Percentiles rank a stretch among this genome's conserved stretches.
phyloP scores from a whole-genome alignment of 345 rosid species.

The Euphorbia pulcherrima region DNA sequence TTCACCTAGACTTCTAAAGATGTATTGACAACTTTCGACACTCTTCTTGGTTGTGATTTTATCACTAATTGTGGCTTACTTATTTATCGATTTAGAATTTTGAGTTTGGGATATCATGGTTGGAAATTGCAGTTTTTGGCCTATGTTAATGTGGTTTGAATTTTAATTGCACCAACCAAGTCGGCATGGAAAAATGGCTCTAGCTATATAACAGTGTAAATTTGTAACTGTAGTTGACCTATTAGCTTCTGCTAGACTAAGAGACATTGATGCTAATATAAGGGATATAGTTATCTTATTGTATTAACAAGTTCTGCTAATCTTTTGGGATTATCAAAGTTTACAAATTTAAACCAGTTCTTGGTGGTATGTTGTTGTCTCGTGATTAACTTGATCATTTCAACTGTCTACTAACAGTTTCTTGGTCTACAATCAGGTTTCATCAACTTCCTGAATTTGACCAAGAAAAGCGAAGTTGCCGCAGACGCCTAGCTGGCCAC shows the following conservation, averaged over 20 bases:
- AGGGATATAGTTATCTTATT: too few relatives aligned
- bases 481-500: constrained; percentile 91
- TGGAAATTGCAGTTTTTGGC: background rate
- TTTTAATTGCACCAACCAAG: background rate
- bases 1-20: too few relatives aligned
- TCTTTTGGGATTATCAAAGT: too few relatives aligned
- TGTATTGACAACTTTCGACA: too few relatives aligned
- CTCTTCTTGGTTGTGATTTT: too few relatives aligned
- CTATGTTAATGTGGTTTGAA: background rate
- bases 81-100: background rate
- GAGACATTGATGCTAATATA: too few relatives aligned
- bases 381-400: background rate
- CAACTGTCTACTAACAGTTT: background rate
- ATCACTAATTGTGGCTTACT: background rate
- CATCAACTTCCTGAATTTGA: constrained; percentile 93
- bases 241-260: too few relatives aligned
- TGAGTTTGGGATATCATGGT: background rate
- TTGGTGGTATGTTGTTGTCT: background rate
- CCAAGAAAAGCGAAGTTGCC: constrained; percentile 91
- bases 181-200: background rate
- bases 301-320: too few relatives aligned
- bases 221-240: background rate
- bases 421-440: constrained; percentile 44
- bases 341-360: background rate
- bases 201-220: background rate